These are phyloP conservation scores for Smittium mucronatum DNA, from an alignment of 371 early-diverging fungal species.

Conservation along the genomic window DNA sequence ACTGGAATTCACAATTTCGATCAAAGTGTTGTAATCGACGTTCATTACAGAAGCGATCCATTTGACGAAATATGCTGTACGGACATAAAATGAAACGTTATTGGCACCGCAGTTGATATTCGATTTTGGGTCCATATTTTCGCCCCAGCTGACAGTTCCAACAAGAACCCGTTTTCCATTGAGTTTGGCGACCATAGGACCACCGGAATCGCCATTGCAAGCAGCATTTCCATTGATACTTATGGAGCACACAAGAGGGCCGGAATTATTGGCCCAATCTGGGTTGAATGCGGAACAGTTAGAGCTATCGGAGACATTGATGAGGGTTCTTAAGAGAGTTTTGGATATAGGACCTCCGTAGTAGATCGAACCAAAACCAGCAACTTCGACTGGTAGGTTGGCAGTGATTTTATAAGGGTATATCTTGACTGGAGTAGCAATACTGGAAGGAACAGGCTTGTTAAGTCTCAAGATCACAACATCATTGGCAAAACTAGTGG, in stretches of 20 bases:
- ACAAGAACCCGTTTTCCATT: slow-evolving; percentile 21
- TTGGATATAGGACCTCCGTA: neutral
- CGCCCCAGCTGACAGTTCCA: slow-evolving; percentile 27
- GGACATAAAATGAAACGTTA: neutral
- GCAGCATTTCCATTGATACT: slow-evolving; percentile 28
- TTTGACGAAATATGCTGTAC: slow-evolving; percentile 8
- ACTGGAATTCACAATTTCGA: too few relatives aligned
- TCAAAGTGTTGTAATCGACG: too few relatives aligned
- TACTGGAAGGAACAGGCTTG: neutral
- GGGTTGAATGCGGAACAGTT: neutral
- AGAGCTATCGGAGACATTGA: neutral
- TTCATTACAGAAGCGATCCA: neutral
- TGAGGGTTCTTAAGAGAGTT: neutral
- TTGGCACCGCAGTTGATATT: neutral
- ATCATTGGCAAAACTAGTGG: neutral
- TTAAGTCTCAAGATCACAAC: neutral
- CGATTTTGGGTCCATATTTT: neutral
- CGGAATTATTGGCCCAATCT: slow-evolving; percentile 7
- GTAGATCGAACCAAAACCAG: neutral
- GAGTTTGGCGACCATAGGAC: slow-evolving; percentile 27
- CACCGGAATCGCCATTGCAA: slow-evolving; percentile 38
- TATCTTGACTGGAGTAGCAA: neutral
- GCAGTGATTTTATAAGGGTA: neutral
- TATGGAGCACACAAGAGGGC: slow-evolving; percentile 29
- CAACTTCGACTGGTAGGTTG: neutral